phyloP scores from a whole-genome alignment of 805 yeast genomes.

The Ogataea degrootiae region DNA sequence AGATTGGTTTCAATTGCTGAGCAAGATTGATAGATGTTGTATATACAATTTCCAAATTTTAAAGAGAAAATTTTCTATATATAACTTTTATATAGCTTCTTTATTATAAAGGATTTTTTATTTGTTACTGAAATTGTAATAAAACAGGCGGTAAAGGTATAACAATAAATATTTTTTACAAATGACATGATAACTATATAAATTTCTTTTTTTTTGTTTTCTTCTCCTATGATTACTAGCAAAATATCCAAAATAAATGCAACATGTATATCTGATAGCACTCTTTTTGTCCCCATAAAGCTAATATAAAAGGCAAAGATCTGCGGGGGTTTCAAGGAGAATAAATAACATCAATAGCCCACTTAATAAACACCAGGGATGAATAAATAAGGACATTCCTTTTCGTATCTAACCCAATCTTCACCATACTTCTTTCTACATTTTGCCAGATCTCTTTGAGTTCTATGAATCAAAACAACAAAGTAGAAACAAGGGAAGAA shows the following conservation, averaged over 20 bases:
- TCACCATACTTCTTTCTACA: slow-evolving; percentile 86
- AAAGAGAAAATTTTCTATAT: no score
- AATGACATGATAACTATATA: no score
- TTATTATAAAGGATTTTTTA: no score
- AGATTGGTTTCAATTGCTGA: slow-evolving; percentile 93
- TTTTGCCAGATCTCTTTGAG: slow-evolving; percentile 79
- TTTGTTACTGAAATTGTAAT: not conserved
- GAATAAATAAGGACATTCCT: slow-evolving; percentile 86
- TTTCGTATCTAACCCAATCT: slow-evolving; percentile 85
- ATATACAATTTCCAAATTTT: not conserved
- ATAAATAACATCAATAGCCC: not conserved
- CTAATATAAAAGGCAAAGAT: no score
- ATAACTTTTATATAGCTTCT: no score
- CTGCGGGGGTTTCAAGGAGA: no score
- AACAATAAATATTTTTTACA: not conserved
- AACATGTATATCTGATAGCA: no score
- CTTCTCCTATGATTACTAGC: no score
- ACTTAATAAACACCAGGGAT: slow-evolving; percentile 75
- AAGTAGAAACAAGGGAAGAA: slow-evolving; percentile 92
- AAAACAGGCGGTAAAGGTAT: not conserved
- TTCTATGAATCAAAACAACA: slow-evolving; percentile 82
- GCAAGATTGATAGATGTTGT: slow-evolving; percentile 60
- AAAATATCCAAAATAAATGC: no score
- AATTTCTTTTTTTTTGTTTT: no score
- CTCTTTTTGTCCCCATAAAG: no score